Percentiles rank a stretch among this genome's conserved stretches.
These are phyloP conservation scores for Kwoniella heveanensis DNA, from an alignment of 768 basidiomycete species.

Conservation along the genomic window DNA sequence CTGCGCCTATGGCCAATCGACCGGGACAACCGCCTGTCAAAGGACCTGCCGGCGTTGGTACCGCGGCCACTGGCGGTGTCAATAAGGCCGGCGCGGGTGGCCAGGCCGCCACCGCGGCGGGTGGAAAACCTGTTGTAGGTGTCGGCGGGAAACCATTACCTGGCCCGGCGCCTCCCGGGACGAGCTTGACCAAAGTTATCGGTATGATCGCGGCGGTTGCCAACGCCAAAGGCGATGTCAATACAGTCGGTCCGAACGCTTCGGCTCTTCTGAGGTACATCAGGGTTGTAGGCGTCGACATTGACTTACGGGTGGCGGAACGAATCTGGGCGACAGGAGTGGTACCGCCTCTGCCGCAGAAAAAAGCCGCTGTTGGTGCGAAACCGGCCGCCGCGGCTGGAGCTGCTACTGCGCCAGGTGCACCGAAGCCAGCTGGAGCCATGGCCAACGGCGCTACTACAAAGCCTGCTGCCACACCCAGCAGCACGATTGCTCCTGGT, in stretches of 20 bases:
- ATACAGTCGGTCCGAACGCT: conserved; percentile 46
- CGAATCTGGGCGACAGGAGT: conserved; percentile 49
- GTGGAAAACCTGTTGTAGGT: conserved; percentile 11
- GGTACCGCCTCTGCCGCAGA: conserved; percentile 35
- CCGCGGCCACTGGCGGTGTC: not conserved
- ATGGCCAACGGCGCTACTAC: not conserved
- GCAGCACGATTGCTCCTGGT: not conserved
- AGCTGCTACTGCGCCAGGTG: not conserved
- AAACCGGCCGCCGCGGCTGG: conserved; percentile 15
- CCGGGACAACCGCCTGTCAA: conserved; percentile 2
- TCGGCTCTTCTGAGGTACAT: conserved; percentile 44
- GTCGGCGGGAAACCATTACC: conserved; percentile 21
- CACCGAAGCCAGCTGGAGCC: not conserved
- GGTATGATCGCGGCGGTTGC: conserved; percentile 48
- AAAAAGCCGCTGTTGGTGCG: conserved; percentile 11
- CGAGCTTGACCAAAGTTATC: conserved; percentile 44
- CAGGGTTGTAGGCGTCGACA: conserved; percentile 43
- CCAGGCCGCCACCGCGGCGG: conserved; percentile 3
- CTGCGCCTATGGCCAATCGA: not conserved
- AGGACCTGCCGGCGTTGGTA: not conserved
- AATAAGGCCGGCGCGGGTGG: not conserved
- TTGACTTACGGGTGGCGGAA: conserved; percentile 46
- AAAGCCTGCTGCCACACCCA: not conserved
- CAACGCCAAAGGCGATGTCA: conserved; percentile 44
- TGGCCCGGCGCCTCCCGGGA: conserved; percentile 45